Conservation (phyloP, 179 eudicot genomes). For the Silene coronaria region DNA sequence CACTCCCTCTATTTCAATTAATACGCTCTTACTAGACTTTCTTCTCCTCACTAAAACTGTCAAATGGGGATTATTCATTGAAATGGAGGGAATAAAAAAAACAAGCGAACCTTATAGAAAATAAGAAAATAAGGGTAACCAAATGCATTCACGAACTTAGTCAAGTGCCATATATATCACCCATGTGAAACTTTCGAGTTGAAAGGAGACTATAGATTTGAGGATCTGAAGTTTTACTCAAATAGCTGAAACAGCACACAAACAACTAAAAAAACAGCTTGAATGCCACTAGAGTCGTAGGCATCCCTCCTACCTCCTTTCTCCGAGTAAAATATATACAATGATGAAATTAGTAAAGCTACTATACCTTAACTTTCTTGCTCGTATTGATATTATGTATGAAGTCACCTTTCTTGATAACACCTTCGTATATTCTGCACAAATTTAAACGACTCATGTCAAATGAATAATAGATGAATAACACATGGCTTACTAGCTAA, state of each 20-base stretch:
- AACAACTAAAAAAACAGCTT: background rate
- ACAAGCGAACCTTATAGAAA: background rate
- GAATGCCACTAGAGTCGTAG: background rate
- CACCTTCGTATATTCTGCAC: conserved; percentile 89
- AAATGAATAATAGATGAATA: background rate
- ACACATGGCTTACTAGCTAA: background rate
- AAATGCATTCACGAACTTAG: background rate
- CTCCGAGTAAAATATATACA: background rate
- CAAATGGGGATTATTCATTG: background rate
- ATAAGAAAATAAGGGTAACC: background rate
- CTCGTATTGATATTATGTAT: conserved; percentile 82
- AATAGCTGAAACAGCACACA: background rate
- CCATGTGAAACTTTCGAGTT: background rate
- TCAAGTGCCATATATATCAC: background rate
- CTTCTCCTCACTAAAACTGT: background rate
- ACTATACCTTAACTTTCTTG: conserved; percentile 72
- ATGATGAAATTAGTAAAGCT: background rate
- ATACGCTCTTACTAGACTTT: background rate
- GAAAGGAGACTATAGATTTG: background rate
- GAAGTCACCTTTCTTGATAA: conserved; percentile 84
- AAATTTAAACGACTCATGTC: conserved; percentile 2
- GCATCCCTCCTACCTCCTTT: background rate
- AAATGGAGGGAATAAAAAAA: background rate
- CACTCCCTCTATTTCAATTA: background rate
- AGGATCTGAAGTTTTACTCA: background rate